phyloP scores from a whole-genome alignment of 805 yeast genomes.

The Saccharomycopsis babjevae region DNA sequence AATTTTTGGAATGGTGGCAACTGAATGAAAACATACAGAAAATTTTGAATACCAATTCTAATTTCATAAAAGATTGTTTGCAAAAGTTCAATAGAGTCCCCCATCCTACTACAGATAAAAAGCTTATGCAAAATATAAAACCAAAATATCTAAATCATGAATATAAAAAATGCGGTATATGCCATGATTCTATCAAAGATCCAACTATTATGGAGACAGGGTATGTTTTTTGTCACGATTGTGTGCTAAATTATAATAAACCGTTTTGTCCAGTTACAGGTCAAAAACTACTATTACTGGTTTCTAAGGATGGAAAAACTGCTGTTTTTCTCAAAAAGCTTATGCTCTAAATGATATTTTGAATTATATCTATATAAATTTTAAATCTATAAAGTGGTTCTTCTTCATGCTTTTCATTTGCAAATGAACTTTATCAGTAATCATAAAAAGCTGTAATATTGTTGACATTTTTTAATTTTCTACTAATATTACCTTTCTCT shows the following conservation, averaged over 20 bases:
- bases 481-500: background rate
- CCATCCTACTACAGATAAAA: background rate
- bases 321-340: background rate
- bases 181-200: slow-evolving; percentile 52
- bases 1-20: slow-evolving; percentile 20
- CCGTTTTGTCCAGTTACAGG: slow-evolving; percentile 81
- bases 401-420: background rate
- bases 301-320: background rate
- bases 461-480: background rate
- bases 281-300: slow-evolving; percentile 38
- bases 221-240: slow-evolving; percentile 77
- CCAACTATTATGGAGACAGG: slow-evolving; percentile 92
- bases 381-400: background rate
- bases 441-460: background rate
- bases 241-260: slow-evolving; percentile 43
- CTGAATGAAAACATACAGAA: slow-evolving; percentile 11
- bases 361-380: background rate
- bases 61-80: slow-evolving; percentile 11
- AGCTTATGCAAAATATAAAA: background rate
- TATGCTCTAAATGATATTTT: background rate
- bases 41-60: slow-evolving; percentile 1
- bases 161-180: slow-evolving; percentile 50
- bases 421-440: background rate
- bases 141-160: slow-evolving; percentile 3
- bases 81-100: slow-evolving; percentile 8